Base-by-base conservation (phyloP, 345 rosid genomes). In the Linum usitatissimum region DNA sequence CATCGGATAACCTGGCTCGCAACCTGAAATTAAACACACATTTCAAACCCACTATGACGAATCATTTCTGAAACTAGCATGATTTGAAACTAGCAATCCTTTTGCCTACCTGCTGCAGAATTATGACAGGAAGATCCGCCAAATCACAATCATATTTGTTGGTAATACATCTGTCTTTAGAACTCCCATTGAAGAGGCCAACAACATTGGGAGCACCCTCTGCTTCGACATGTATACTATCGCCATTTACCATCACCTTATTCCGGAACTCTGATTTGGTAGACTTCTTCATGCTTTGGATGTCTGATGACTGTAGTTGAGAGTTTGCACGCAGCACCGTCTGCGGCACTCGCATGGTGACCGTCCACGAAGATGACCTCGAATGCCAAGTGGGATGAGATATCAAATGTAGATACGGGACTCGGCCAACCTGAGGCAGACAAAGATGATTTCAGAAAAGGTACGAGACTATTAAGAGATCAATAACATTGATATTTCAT, bases 371-470 rank as follows among this genome's bases (percentile, higher is more conserved):
- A 57, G 99, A 93, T 68, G 81, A 79, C 69, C 96, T 81, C 59
- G 94, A 90, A 80, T 85, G 80, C 99, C 99, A 90, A 58, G 97
- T 80, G 28, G 97, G 96, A 77, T 93, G 93, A 59, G 94, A 87
- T 76, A 81, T 76, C 78, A 87, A 77, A 70, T 83, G 96, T 67
- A 90, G 90, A 80, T 85, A 93, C 15, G 97, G 82, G 18, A 86
- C 88, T 77, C 86, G 76, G 69, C 84, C 77, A 69, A 86, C 94
- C 97, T 92, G 64, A 53, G 39, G 3, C 69, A 21, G 48, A 6
- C 60, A 48, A 68, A 69, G 34, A 21, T 54, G 51, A 36, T 42
- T 20, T 13, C 23, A 39, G 54, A 28, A 56, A 45, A 15, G 63
- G 31, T n/a, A n/a, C n/a, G 15, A 30, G 51, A 6, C 30, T 61